Conservation (phyloP, 2,329 filamentous ascomycete species). For the Trichoderma cornu-damae region DNA sequence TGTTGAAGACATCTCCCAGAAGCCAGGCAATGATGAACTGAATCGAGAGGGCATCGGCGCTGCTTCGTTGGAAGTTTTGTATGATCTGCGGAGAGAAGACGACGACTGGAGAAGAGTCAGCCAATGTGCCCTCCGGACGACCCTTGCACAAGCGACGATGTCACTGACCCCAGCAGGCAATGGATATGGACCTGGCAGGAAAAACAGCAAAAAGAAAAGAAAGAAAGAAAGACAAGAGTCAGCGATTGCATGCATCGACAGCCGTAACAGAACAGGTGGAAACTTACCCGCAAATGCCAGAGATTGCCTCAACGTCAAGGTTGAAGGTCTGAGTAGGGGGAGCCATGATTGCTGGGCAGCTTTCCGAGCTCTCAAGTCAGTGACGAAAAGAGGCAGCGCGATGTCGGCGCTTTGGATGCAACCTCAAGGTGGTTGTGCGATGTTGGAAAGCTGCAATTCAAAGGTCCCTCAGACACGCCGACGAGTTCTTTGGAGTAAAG, state of each 20-base stretch:
- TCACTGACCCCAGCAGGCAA: slow-evolving; percentile 72
- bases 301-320: slow-evolving; percentile 84
- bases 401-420: not conserved
- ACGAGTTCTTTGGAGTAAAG: not conserved
- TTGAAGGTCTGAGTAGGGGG: slow-evolving; percentile 55
- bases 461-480: not conserved
- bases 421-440: not conserved
- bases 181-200: slow-evolving; percentile 86
- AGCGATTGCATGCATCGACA: not conserved
- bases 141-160: not conserved
- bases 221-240: not conserved
- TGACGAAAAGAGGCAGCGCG: slow-evolving; percentile 4
- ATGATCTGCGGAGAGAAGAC: slow-evolving; percentile 97
- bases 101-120: slow-evolving; percentile 52
- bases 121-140: not conserved
- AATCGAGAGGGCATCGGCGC: slow-evolving; percentile 81
- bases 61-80: slow-evolving; percentile 82
- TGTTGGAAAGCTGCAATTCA: not conserved
- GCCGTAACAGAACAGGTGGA: too few relatives aligned
- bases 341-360: slow-evolving; percentile 39
- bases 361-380: not conserved
- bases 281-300: slow-evolving; percentile 78
- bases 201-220: too few relatives aligned
- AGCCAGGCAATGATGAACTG: slow-evolving; percentile 94
- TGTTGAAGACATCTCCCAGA: slow-evolving; percentile 92